Evolutionary conservation across 768 basidiomycete genomes (phyloP).

Genomic region (Postia placenta): DNA sequence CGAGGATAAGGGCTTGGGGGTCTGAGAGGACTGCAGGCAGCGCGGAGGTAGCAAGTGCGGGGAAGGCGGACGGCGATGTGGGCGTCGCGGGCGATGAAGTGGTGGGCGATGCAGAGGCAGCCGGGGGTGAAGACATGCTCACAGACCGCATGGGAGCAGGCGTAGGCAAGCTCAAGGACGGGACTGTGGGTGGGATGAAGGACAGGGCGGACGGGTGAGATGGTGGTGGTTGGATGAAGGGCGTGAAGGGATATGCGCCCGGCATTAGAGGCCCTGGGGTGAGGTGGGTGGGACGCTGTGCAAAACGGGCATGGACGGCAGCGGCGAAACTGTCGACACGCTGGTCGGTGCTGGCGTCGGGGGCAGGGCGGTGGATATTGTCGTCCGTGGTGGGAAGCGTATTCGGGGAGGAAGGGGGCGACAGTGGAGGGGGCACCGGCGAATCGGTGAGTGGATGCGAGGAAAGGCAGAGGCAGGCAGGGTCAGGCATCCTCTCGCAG

Average conservation of each 20-base stretch:
- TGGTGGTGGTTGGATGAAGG: constrained; percentile 14
- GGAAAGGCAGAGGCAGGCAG: neutral
- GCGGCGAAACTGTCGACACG: constrained; percentile 43
- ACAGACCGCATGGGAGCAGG: constrained; percentile 23
- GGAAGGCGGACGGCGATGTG: constrained; percentile 17
- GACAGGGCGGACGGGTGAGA: neutral
- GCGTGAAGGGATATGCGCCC: constrained; percentile 7
- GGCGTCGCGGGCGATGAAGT: constrained; percentile 15
- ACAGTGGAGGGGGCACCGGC: neutral
- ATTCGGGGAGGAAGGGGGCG: neutral
- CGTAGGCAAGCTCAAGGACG: constrained; percentile 6
- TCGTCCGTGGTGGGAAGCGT: constrained; percentile 1
- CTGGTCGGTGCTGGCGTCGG: constrained; percentile 14
- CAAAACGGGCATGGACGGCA: constrained; percentile 45
- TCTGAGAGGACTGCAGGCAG: constrained; percentile 29
- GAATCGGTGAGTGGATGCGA: neutral
- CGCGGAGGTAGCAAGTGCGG: constrained; percentile 20
- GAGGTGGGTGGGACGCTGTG: constrained; percentile 18
- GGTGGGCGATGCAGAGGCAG: constrained; percentile 3
- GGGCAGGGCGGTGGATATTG: neutral
- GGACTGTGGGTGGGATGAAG: neutral
- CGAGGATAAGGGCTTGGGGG: constrained; percentile 60
- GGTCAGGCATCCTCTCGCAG: neutral
- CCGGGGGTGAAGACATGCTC: constrained; percentile 1
- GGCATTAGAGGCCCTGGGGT: constrained; percentile 10